Base-by-base conservation (phyloP, 495 filamentous ascomycete genomes). In the Aspergillus cavernicola region DNA sequence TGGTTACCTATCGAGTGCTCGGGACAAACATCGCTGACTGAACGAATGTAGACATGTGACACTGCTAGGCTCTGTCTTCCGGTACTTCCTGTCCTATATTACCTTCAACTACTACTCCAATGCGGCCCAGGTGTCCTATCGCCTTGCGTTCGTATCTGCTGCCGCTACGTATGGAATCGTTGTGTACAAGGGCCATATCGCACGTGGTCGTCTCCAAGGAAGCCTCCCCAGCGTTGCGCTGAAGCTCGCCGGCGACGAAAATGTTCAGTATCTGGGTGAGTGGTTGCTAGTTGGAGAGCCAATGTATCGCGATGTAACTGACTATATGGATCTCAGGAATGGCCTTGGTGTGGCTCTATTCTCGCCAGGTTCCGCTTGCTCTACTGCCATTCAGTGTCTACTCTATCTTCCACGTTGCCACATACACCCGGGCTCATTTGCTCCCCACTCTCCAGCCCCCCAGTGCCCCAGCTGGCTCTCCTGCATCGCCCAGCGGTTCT, bases 131-230 rank as follows among this genome's bases (percentile, higher is more conserved):
- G 82, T 95, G 66, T 84, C 85, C 53, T 98, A 98, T 69, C 91
- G 95, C 58, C 77, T 87, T 29, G 87, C 91, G 35, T 98, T 97
- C 68, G 49, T 96, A 50, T 83, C 89, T 7, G 93, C 93, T 0
- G 89, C 91, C 11, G 82, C 81, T 23, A 97, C 93, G 3, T 98
- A 98, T 71, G 93, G 95, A 57, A 97, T 98, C 54, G 93, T 98
- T 16, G 95, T 97, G n/a, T 97, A 95, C 80, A 98, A 98, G 81
- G 90, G 89, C 45, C 92, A 88, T 73, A 84, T 92, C 51, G 88
- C 93, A 53, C 84, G 89, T 51, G 79, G 86, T 55, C 82, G 83
- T 69, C 66, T 74, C 28, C 73, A 80, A 42, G 85, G 84, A 42
- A 78, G 75, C 50, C 78, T 80, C 35, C 80, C 82, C 56, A 76